These are phyloP conservation scores for Cercospora berteroae DNA, from an alignment of 2,329 filamentous ascomycete genomes.

Conservation along the genomic window DNA sequence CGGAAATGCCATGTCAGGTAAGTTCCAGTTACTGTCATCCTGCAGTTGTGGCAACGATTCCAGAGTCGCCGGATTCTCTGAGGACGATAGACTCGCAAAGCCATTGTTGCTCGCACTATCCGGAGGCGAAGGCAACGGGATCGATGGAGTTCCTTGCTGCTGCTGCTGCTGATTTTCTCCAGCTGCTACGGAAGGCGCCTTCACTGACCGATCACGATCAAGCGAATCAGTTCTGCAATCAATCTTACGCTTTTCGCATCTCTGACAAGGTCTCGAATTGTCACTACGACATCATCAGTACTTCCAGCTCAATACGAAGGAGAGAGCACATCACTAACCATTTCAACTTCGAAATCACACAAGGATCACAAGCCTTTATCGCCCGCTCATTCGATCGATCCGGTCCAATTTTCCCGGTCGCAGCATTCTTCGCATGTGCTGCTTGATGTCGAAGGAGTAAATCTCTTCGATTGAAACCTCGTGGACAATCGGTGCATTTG, in stretches of 20 bases:
- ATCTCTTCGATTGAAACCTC: constrained; percentile 36
- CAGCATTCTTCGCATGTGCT: constrained; percentile 32
- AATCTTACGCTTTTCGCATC: constrained; percentile 22
- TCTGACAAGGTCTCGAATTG: constrained; percentile 33
- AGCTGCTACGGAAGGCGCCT: background rate
- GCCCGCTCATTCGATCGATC: constrained; percentile 30
- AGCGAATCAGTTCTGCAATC: constrained; percentile 13
- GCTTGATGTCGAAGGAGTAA: constrained; percentile 34
- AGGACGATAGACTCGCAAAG: background rate
- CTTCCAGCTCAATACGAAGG: background rate
- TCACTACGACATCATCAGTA: constrained; percentile 14
- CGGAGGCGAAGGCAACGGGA: background rate
- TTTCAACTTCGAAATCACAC: constrained; percentile 36
- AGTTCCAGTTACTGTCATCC: background rate
- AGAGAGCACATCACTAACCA: constrained; percentile 18
- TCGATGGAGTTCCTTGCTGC: background rate
- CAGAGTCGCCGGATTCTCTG: background rate
- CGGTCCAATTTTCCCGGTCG: constrained; percentile 24
- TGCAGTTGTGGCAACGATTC: background rate
- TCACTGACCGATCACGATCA: background rate
- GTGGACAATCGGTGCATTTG: constrained; percentile 34
- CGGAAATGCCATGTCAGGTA: constrained; percentile 13
- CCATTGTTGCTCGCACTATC: background rate
- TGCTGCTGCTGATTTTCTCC: background rate
- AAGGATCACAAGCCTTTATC: constrained; percentile 35